These are phyloP conservation scores for Elaeis guineensis DNA, from an alignment of 176 grass and related monocot species.

Conservation along the genomic window DNA sequence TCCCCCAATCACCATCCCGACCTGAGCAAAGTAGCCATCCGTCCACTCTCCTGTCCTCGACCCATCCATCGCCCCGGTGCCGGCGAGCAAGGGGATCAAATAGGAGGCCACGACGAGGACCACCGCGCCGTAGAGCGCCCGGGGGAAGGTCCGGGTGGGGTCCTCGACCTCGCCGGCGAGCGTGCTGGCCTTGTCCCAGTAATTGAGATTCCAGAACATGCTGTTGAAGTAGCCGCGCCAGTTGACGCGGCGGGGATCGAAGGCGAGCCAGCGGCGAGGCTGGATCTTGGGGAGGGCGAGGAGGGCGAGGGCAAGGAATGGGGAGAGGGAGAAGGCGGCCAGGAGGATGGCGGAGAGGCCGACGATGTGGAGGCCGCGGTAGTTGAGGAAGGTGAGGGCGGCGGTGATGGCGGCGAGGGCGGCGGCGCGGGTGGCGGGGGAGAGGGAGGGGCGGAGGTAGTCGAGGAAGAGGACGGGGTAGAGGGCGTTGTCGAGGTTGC, in stretches of 20 bases:
- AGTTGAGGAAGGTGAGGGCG: conserved; percentile 85
- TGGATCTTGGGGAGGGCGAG: conserved; percentile 67
- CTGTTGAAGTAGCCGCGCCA: conserved; percentile 69
- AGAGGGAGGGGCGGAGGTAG: conserved; percentile 35
- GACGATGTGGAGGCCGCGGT: conserved; percentile 72
- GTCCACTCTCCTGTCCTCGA: conserved; percentile 63
- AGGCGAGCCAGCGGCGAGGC: conserved; percentile 60
- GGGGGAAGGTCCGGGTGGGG: conserved; percentile 48
- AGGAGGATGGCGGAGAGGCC: conserved; percentile 71
- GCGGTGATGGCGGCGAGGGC: conserved; percentile 47
- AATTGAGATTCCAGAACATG: conserved; percentile 99
- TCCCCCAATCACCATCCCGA: conserved; percentile 62
- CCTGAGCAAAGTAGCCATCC: conserved; percentile 74
- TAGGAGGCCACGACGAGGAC: conserved; percentile 67
- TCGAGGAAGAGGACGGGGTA: conserved; percentile 95
- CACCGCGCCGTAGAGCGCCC: conserved; percentile 68
- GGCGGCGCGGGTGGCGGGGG: conserved; percentile 16
- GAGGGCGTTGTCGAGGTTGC: conserved; percentile 92
- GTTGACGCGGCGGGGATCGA: conserved; percentile 33
- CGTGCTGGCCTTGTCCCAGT: conserved; percentile 97
- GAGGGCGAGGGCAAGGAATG: conserved; percentile 65
- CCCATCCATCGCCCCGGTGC: conserved; percentile 52
- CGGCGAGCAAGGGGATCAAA: conserved; percentile 67
- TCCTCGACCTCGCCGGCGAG: conserved; percentile 82
- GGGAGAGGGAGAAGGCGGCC: conserved; percentile 82